Evolutionary conservation across 148 eudicot genomes (phyloP), one percentile per base, ranked within the genome.

Genomic region (Rhododendron kiyosumense): DNA sequence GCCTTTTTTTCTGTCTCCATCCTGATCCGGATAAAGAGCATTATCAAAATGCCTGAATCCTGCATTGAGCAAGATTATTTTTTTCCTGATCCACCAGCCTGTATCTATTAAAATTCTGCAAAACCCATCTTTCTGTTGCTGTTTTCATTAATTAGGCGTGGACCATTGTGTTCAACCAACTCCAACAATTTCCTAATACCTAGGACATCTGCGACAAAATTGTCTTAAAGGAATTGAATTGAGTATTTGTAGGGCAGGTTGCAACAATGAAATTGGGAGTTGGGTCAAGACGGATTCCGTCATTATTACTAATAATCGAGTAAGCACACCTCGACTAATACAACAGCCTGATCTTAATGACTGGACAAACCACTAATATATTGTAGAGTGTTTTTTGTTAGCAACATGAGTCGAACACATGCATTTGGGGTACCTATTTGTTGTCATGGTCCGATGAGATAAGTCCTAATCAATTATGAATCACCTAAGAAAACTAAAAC

Each of bases 231-330:
- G 28, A 22, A 81, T 81, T 20, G 15, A 75, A 12, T 67, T 45
- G n/a, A 65, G 32, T 41, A 20, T 65, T 8, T 36, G 30, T 83
- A 83, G 76, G 52, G 45, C 84, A 83, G 57, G 84, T 65, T 43
- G 77, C 43, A 54, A 36, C 30, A 59, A 11, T 81, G 73, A 22
- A 36, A 59, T 32, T 81, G 30, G 73, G 22, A 54, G 61, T 3
- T 17, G 15, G 61, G 48, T 36, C 84, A 26, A 59, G 26, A 22
- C 65, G 24, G 65, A 59, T 59, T 59, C 65, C 1, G n/a, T 59
- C 65, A 22, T 20, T 7, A 22, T 20, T 7, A 6, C 1, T 6
- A 59, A 22, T 59, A 6, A 59, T 7, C 10, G 26, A 59, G 65
- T 22, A 59, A 6, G 65, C 9, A 22, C 6, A 54, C 22, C 6